A percentile compares a stretch with the other conserved stretches of the same genome.
Evolutionary conservation across 176 grass and related monocot genomes (phyloP).

Genomic region (Melocanna baccifera): DNA sequence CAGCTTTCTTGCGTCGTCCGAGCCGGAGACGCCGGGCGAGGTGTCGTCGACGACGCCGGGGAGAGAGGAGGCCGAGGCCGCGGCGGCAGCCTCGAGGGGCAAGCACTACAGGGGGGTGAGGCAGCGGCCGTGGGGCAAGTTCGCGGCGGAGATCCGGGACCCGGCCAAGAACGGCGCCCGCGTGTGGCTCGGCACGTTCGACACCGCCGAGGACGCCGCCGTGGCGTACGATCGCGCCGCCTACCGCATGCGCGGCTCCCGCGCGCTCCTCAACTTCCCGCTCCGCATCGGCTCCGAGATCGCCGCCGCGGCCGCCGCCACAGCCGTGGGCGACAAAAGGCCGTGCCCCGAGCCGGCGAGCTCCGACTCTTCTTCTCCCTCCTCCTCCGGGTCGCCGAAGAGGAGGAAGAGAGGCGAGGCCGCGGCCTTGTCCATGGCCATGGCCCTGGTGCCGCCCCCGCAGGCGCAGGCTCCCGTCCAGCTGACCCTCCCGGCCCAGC

Average conservation of each 20-base stretch:
- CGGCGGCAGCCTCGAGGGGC: constrained; percentile 19
- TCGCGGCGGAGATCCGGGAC: constrained; percentile 92
- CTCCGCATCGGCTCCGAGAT: constrained; percentile 62
- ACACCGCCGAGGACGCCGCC: constrained; percentile 86
- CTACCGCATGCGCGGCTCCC: constrained; percentile 85
- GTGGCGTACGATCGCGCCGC: constrained; percentile 88
- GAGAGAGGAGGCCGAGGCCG: background rate
- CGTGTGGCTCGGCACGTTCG: constrained; percentile 95
- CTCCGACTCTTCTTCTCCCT: constrained; percentile 36
- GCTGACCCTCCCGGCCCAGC: constrained; percentile 33
- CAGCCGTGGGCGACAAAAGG: constrained; percentile 19
- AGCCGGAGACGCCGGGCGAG: background rate
- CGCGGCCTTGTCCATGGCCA: constrained; percentile 47
- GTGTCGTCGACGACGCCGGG: background rate
- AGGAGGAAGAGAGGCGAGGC: constrained; percentile 59
- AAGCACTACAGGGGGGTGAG: constrained; percentile 76
- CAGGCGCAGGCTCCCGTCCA: constrained; percentile 22
- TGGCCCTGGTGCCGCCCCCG: constrained; percentile 19
- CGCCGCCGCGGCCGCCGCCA: background rate
- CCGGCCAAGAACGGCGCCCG: constrained; percentile 82
- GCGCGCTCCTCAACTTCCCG: constrained; percentile 89
- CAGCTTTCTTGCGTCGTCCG: background rate
- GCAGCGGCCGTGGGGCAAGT: constrained; percentile 98
- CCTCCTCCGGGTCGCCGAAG: constrained; percentile 50
- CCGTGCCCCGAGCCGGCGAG: constrained; percentile 15